Percentiles rank a stretch among this genome's conserved stretches.
phyloP scores from a whole-genome alignment of 306 rosid species.

The Cicer chorassanicum region DNA sequence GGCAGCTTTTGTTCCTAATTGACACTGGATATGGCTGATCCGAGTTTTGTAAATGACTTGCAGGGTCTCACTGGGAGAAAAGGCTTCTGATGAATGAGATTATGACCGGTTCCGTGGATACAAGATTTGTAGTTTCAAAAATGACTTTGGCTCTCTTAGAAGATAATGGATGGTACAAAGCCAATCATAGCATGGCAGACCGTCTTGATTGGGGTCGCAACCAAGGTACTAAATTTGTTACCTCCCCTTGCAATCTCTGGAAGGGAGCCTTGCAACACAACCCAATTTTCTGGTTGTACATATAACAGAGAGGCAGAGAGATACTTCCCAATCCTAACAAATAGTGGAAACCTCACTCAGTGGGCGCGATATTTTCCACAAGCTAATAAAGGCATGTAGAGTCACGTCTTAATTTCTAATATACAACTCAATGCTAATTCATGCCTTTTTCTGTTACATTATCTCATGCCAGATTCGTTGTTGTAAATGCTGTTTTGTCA shows the following conservation, averaged over 20 bases:
- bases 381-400: no score
- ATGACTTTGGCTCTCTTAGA: constrained; percentile 95
- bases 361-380: no score
- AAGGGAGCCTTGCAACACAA: constrained; percentile 95
- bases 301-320: constrained; percentile 99
- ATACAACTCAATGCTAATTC: constrained; percentile 4
- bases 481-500: constrained; percentile 20
- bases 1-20: neutral
- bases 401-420: constrained; percentile 36
- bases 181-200: constrained; percentile 98
- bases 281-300: constrained; percentile 93
- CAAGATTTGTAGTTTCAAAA: constrained; percentile 96
- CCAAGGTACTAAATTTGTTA: constrained; percentile 91
- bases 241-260: constrained; percentile 89
- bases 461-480: constrained; percentile 15
- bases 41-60: constrained; percentile 32
- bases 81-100: constrained; percentile 98
- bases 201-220: constrained; percentile 96
- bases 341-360: constrained; percentile 88
- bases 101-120: constrained; percentile 98
- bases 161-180: constrained; percentile 98
- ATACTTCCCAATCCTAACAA: constrained; percentile 89
- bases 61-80: constrained; percentile 99
- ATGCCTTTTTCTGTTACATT: constrained; percentile 2
- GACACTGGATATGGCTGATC: neutral